Percentiles rank a stretch among this genome's conserved stretches.
phyloP scores from a whole-genome alignment of 2,329 filamentous ascomycete species.

The Ophiostoma sp. region DNA sequence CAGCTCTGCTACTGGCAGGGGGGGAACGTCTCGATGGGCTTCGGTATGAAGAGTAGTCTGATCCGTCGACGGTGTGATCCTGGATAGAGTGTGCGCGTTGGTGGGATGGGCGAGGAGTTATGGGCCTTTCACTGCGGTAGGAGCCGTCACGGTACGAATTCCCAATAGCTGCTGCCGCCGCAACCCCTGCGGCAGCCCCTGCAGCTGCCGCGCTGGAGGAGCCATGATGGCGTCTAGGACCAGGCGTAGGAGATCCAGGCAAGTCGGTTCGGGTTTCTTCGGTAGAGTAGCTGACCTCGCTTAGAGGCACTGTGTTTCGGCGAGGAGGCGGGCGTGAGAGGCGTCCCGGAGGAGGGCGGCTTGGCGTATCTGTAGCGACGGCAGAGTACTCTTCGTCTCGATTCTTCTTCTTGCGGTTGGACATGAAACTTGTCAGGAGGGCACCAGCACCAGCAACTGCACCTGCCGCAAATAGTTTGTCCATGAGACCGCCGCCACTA shows the following conservation, averaged over 20 bases:
- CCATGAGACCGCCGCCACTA: constrained; percentile 51
- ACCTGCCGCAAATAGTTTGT: constrained; percentile 54
- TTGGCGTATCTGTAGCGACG: constrained; percentile 57
- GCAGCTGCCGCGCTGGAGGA: constrained; percentile 9
- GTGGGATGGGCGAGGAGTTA: constrained; percentile 46
- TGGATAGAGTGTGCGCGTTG: constrained; percentile 38
- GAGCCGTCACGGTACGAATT: constrained; percentile 36
- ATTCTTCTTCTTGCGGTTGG: constrained; percentile 43
- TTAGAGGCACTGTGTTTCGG: constrained; percentile 36
- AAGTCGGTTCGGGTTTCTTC: constrained; percentile 31
- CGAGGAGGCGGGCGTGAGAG: constrained; percentile 26
- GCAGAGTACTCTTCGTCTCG: constrained; percentile 55
- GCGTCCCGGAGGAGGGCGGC: constrained; percentile 39
- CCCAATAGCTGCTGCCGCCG: constrained; percentile 35
- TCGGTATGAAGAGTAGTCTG: constrained; percentile 55
- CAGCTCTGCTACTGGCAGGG: constrained; percentile 33
- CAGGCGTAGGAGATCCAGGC: constrained; percentile 44
- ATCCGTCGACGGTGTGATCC: constrained; percentile 43
- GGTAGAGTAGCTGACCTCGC: constrained; percentile 43
- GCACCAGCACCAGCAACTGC: constrained; percentile 59
- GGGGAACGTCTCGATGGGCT: constrained; percentile 56
- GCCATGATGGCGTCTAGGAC: constrained; percentile 14
- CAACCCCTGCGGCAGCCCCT: constrained; percentile 27
- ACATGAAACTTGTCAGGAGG: constrained; percentile 54
- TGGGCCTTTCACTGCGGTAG: constrained; percentile 36